phyloP scores from a whole-genome alignment of 805 yeast species.

The Candida orba region DNA sequence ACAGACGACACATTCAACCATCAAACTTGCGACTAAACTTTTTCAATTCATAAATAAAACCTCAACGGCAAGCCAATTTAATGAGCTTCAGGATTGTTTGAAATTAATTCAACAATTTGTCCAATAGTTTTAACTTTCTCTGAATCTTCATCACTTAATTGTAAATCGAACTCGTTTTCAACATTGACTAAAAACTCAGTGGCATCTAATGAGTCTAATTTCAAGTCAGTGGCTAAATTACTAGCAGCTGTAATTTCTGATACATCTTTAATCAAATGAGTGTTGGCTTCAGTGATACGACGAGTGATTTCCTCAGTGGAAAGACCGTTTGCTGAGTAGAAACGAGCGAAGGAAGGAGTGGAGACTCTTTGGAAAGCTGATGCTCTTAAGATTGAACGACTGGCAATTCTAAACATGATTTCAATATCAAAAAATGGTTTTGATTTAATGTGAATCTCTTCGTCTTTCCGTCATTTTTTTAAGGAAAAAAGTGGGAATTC shows the following conservation, averaged over 20 bases:
- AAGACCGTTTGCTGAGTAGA: constrained; percentile 58
- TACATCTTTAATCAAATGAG: constrained; percentile 54
- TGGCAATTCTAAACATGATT: constrained; percentile 46
- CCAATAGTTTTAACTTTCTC: constrained; percentile 91
- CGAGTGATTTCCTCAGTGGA: constrained; percentile 72
- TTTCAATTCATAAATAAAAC: neutral
- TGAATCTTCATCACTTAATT: constrained; percentile 84
- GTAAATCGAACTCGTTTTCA: constrained; percentile 86
- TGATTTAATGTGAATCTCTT: too few species aligned
- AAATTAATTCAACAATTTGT: constrained; percentile 85
- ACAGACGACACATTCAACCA: neutral
- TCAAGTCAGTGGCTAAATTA: constrained; percentile 49
- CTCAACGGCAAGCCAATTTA: neutral
- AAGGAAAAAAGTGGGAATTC: neutral
- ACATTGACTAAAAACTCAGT: constrained; percentile 94
- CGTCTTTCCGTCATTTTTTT: too few species aligned
- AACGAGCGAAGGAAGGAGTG: constrained; percentile 27
- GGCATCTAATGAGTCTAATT: constrained; percentile 89
- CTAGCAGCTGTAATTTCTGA: constrained; percentile 33
- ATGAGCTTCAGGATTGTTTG: constrained; percentile 49
- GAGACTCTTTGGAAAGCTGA: constrained; percentile 19
- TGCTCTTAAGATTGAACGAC: constrained; percentile 34
- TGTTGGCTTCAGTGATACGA: constrained; percentile 75
- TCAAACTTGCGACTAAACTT: neutral
- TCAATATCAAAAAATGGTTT: too few species aligned